Evolutionary conservation across 2,329 filamentous ascomycete genomes (phyloP), one percentile per base, ranked within the genome.

Genomic region (Fusarium zealandicum): DNA sequence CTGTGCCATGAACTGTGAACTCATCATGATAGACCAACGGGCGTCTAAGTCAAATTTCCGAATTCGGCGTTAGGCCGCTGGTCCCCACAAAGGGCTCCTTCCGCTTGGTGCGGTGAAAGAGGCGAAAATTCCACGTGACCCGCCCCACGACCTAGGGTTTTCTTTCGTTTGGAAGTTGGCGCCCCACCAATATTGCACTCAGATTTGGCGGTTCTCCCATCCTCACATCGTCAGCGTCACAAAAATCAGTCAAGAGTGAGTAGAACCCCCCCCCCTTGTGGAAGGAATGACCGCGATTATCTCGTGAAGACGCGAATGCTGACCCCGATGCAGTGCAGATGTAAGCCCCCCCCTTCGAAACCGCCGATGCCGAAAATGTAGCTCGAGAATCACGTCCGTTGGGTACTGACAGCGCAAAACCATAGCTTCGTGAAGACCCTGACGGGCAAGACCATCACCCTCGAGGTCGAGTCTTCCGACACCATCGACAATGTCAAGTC

Each of bases 401-500:
- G 40, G 22, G 51, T 70, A 72, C 68, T 72, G 60, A 74, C 69
- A 50, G 39, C 57, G 51, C 69, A 57, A 13, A 54, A 52, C 38
- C 81, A 25, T 8, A 96, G 91, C 89, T 98, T 98, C 90, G 93
- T 98, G 84, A 98, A 97, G 90, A 97, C 93, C 87, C 92, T 97
- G 77, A 97, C 93, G 86, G 93, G 95, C 83, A 98, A 98, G 91
- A 98, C 93, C 81, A 97, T 98, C 86, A 98, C 95, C 82, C 90
- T 97, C 75, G 93, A 98, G 89, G 93, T 97, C 79, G 93, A 97
- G 89, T 96, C 92, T 75, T 92, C 88, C 76, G 93, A 98, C 82
- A 97, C 93, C 74, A 98, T 98, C 84, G 93, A 98, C 88, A 98
- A 97, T 88, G 93, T 98, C 82, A 98, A 98, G 89, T 89, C 88